Evolutionary conservation across 768 basidiomycete genomes (phyloP).

Genomic region (Russula ochroleuca): DNA sequence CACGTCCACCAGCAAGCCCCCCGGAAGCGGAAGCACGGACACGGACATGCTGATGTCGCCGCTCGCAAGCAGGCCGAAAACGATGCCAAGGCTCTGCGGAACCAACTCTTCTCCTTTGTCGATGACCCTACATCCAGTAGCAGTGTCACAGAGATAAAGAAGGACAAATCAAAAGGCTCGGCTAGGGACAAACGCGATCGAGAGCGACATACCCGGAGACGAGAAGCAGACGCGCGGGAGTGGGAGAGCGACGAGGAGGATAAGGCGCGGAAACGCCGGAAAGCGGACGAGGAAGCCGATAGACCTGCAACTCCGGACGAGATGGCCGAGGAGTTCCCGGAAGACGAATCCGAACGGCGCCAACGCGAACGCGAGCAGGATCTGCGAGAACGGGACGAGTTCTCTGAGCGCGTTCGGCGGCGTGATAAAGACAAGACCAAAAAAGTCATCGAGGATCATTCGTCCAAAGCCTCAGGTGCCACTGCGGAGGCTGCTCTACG

Average conservation of each 20-base stretch:
- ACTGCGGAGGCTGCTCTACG: slow-evolving; percentile 81
- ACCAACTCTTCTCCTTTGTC: slow-evolving; percentile 74
- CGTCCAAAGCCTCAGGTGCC: slow-evolving; percentile 66
- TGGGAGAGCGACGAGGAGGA: slow-evolving; percentile 95
- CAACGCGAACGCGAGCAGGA: slow-evolving; percentile 79
- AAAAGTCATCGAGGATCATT: slow-evolving; percentile 88
- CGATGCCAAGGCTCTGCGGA: slow-evolving; percentile 61
- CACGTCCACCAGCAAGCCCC: slow-evolving; percentile 77
- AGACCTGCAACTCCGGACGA: slow-evolving; percentile 36
- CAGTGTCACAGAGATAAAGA: slow-evolving; percentile 38
- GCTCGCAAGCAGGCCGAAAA: slow-evolving; percentile 67
- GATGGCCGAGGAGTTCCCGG: slow-evolving; percentile 45
- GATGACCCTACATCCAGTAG: slow-evolving; percentile 53
- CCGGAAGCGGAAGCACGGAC: slow-evolving; percentile 70
- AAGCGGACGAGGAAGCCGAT: slow-evolving; percentile 43
- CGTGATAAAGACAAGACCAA: slow-evolving; percentile 84
- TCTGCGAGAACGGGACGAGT: slow-evolving; percentile 83
- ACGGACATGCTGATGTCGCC: slow-evolving; percentile 48
- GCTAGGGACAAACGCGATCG: slow-evolving; percentile 49
- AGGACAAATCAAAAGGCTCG: slow-evolving; percentile 33
- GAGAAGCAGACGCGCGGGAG: slow-evolving; percentile 74
- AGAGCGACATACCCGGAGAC: slow-evolving; percentile 68
- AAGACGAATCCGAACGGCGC: slow-evolving; percentile 66
- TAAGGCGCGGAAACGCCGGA: slow-evolving; percentile 59
- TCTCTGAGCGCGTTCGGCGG: slow-evolving; percentile 80